These are phyloP conservation scores for Monascus purpureus DNA, from an alignment of 495 filamentous ascomycete species.

Conservation along the genomic window DNA sequence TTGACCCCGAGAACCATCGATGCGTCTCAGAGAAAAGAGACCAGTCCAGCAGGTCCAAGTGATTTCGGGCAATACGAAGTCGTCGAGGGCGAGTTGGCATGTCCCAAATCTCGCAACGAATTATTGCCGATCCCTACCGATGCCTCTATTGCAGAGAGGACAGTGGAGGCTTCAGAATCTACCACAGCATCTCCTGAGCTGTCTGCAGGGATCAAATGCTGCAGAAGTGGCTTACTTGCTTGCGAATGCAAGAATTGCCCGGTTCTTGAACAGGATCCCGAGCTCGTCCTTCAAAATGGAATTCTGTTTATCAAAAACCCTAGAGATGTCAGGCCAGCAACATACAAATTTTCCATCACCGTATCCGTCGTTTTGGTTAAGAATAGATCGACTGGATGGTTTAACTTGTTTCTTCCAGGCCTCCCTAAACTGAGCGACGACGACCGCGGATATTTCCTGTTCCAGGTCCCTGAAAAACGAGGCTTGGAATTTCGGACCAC, in stretches of 20 bases:
- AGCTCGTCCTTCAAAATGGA: slow-evolving; percentile 9
- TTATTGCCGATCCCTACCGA: no score
- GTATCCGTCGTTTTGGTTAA: slow-evolving; percentile 8
- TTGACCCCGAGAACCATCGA: no score
- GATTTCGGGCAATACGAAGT: no score
- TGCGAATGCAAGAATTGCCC: background rate
- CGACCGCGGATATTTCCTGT: slow-evolving; percentile 18
- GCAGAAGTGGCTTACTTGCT: background rate
- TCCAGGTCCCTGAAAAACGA: slow-evolving; percentile 12
- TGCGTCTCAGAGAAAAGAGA: no score
- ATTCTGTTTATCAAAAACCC: slow-evolving; percentile 11
- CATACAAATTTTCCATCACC: slow-evolving; percentile 12
- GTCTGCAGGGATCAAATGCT: no score
- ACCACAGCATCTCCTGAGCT: no score
- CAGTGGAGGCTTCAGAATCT: no score
- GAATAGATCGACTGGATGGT: slow-evolving; percentile 15
- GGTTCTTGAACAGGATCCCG: slow-evolving; percentile 3
- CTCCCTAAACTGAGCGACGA: slow-evolving; percentile 12
- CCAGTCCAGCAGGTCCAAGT: no score
- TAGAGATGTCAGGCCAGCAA: slow-evolving; percentile 2
- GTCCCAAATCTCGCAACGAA: no score
- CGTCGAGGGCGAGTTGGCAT: no score
- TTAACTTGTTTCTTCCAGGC: slow-evolving; percentile 15
- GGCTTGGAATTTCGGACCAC: slow-evolving; percentile 24
- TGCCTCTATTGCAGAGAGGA: no score